Base-by-base conservation (phyloP, 2,329 filamentous ascomycete genomes). In the Pseudocercospora eumusae region DNA sequence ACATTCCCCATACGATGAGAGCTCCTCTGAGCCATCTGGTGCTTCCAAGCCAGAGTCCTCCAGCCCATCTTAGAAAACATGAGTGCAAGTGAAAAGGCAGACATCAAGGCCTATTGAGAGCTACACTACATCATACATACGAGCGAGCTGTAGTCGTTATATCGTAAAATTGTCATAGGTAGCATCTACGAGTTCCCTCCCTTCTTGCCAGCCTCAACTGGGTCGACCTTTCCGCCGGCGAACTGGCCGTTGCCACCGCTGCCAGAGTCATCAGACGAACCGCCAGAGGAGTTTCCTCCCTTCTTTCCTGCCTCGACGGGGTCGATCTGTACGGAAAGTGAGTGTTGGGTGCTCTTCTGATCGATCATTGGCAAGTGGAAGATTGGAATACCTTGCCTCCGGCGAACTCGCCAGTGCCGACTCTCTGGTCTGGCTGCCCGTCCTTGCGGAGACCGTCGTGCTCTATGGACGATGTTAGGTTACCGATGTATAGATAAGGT, bases 391-490 rank as follows among this genome's bases (percentile, higher is more conserved):
- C 52, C 52, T 54, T 54, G 63, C 77, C 76, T 18, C 75, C 73
- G 57, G 76, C 77, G 59, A 79, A 79, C 66, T 77, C 73, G 57
- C 76, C 77, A 60, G 77, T 79, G 57, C 73, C 74, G 55, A 79
- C 76, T 61, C 77, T 74, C 68, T 75, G 70, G 65, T 79, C 77
- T 57, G 75, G 75, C 56, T 75, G 74, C 56, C 77, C 77, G 66
- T 79, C 77, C 68, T 78, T 71, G 66, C 75, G 76, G 61, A 79
- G 74, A 62, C 77, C 77, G 66, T 72, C 74, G 68, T 79, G 76
- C 71, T 79, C 76, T 76, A 60, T 21, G 11, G 28, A n/a, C 7
- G 23, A 13, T 50, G 47, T 64, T 40, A 68, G 59, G n/a, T 21
- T 23, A 6, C 4, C 1, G 44, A 15, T 6, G 23, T 11, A 3